These are phyloP conservation scores for Aspergillus brasiliensis DNA, from an alignment of 2,329 filamentous ascomycete species.

Conservation along the genomic window DNA sequence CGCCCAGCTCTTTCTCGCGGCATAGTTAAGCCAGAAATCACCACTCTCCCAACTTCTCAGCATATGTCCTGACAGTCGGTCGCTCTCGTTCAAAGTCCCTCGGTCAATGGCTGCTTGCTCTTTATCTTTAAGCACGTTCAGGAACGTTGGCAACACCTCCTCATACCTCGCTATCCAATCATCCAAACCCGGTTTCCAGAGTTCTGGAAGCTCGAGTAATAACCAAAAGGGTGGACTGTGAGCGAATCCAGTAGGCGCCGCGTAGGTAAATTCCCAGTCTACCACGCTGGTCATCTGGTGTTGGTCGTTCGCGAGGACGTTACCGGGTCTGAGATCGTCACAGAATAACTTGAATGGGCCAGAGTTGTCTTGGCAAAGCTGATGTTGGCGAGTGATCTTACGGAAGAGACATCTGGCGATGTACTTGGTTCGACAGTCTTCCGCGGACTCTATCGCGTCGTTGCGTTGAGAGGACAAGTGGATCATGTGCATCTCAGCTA, in stretches of 20 bases:
- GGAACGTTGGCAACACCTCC: neutral
- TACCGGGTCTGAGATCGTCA: constrained; percentile 30
- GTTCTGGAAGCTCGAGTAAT: constrained; percentile 1
- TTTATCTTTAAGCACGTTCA: neutral
- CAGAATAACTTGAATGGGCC: constrained; percentile 27
- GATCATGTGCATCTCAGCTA: constrained; percentile 4
- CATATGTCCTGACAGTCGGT: neutral
- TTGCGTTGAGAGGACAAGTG: constrained; percentile 5
- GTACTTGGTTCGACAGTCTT: constrained; percentile 5
- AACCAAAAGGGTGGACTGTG: constrained; percentile 13
- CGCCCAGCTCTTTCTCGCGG: constrained; percentile 24
- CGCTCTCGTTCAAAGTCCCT: neutral
- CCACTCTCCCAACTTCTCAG: neutral
- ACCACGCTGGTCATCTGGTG: constrained; percentile 22
- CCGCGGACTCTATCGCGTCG: neutral
- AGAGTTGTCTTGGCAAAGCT: neutral
- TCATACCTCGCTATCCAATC: neutral
- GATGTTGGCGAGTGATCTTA: neutral
- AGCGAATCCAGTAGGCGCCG: constrained; percentile 20
- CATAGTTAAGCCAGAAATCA: constrained; percentile 13
- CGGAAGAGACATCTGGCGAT: neutral
- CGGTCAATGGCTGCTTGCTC: neutral
- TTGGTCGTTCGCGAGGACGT: constrained; percentile 27
- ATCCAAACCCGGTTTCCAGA: neutral
- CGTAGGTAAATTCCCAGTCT: constrained; percentile 34